These are phyloP conservation scores for Helotiales sp. DNA, from an alignment of 2,329 filamentous ascomycete species.

Conservation along the genomic window DNA sequence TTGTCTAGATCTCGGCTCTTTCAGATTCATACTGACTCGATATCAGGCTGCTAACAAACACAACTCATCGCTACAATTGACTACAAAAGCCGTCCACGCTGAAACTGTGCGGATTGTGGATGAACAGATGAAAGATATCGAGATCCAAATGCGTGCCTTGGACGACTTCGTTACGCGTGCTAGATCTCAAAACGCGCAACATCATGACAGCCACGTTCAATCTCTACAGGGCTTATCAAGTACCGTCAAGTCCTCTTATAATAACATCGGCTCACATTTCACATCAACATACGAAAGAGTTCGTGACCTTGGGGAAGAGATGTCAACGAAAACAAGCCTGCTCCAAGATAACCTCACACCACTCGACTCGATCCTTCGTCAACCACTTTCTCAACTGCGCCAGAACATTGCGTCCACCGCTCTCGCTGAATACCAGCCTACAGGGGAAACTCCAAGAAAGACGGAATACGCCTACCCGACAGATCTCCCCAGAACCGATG, in stretches of 20 bases:
- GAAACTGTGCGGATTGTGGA: slow-evolving; percentile 89
- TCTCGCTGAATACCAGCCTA: slow-evolving; percentile 79
- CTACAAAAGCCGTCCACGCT: slow-evolving; percentile 83
- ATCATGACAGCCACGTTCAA: slow-evolving; percentile 68
- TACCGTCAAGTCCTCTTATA: slow-evolving; percentile 72
- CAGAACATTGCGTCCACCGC: slow-evolving; percentile 62
- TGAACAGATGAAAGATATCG: slow-evolving; percentile 83
- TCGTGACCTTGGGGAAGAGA: slow-evolving; percentile 66
- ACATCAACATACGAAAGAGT: slow-evolving; percentile 67
- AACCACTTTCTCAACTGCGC: slow-evolving; percentile 71
- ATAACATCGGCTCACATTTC: slow-evolving; percentile 69
- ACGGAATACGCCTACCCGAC: slow-evolving; percentile 78
- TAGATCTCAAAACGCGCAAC: slow-evolving; percentile 73
- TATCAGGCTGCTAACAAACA: slow-evolving; percentile 69
- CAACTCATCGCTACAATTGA: slow-evolving; percentile 79
- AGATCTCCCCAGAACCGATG: slow-evolving; percentile 72
- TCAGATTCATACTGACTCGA: slow-evolving; percentile 11
- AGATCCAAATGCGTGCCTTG: slow-evolving; percentile 83
- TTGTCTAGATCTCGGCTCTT: slow-evolving; percentile 26
- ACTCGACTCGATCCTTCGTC: slow-evolving; percentile 61
- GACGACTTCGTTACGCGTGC: slow-evolving; percentile 89
- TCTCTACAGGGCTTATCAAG: slow-evolving; percentile 65
- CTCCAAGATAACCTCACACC: slow-evolving; percentile 62
- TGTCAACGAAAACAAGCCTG: slow-evolving; percentile 58
- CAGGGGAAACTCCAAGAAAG: slow-evolving; percentile 84